Percentiles rank a stretch among this genome's conserved stretches.
Conservation (phyloP, 768 basidiomycete genomes). For the Pholiota microspora region DNA sequence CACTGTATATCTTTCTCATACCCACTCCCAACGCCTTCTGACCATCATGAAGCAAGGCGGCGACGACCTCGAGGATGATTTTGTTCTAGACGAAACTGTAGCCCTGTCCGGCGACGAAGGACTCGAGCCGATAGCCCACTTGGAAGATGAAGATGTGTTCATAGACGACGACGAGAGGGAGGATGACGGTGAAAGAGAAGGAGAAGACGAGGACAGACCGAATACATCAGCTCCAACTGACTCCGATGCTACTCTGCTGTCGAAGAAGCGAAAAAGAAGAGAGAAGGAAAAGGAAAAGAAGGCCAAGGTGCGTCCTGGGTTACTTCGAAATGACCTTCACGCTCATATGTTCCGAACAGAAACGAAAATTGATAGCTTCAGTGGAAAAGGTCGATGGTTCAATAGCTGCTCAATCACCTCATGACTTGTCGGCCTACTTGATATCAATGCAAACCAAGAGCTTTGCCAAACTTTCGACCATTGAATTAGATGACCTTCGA, state of each 20-base stretch:
- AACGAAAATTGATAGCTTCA: conserved; percentile 56
- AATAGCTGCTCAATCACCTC: conserved; percentile 56
- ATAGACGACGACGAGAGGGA: conserved; percentile 23
- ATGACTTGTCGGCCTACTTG: conserved; percentile 60
- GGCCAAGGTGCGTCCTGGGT: conserved; percentile 49
- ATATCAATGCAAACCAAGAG: conserved; percentile 65
- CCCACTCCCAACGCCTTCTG: not conserved
- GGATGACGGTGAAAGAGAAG: conserved; percentile 23
- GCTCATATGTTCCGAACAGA: conserved; percentile 37
- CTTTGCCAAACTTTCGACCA: conserved; percentile 61
- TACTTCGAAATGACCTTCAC: not conserved
- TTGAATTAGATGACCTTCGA: conserved; percentile 78
- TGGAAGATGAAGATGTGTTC: conserved; percentile 32
- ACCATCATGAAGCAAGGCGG: conserved; percentile 41
- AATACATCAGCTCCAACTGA: conserved; percentile 15
- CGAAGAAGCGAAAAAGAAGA: conserved; percentile 71
- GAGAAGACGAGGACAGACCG: conserved; percentile 24
- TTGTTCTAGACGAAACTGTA: conserved; percentile 65
- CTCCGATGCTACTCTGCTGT: conserved; percentile 20
- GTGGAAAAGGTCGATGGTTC: conserved; percentile 38
- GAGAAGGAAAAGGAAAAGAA: conserved; percentile 74
- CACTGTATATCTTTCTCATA: conserved; percentile 1
- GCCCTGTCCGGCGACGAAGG: conserved; percentile 64
- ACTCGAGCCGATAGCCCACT: conserved; percentile 18
- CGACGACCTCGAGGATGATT: conserved; percentile 86